phyloP scores from a whole-genome alignment of 805 yeast genomes.

The Saccharomycodes ludwigii region DNA sequence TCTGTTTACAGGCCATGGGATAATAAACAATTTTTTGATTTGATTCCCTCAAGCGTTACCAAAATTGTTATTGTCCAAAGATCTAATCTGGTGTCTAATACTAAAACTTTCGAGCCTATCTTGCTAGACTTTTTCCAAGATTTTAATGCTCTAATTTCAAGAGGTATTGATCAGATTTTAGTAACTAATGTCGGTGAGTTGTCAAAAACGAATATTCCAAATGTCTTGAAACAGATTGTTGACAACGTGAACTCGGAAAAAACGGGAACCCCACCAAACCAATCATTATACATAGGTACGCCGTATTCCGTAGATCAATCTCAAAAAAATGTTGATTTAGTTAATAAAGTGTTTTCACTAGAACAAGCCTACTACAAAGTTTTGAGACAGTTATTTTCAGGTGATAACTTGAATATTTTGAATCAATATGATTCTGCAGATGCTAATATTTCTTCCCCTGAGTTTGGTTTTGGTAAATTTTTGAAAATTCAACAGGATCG shows the following conservation, averaged over 20 bases:
- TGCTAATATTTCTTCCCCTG: slow-evolving; percentile 53
- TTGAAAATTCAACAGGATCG: slow-evolving; percentile 44
- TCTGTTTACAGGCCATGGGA: slow-evolving; percentile 68
- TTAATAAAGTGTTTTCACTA: slow-evolving; percentile 36
- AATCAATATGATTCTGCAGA: slow-evolving; percentile 37
- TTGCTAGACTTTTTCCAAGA: slow-evolving; percentile 65
- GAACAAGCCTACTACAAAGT: slow-evolving; percentile 73
- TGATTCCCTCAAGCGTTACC: slow-evolving; percentile 42
- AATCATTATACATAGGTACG: slow-evolving; percentile 48
- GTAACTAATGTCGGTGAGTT: slow-evolving; percentile 34
- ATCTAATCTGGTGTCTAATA: slow-evolving; percentile 19
- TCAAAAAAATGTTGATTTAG: slow-evolving; percentile 6
- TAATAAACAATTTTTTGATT: slow-evolving; percentile 33
- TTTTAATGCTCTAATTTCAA: slow-evolving; percentile 31
- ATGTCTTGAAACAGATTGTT: slow-evolving; percentile 35
- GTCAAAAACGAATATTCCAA: slow-evolving; percentile 15
- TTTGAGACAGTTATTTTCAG: slow-evolving; percentile 49
- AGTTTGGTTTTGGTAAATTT: slow-evolving; percentile 75
- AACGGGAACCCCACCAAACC: no score
- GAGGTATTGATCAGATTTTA: slow-evolving; percentile 38
- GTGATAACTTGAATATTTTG: slow-evolving; percentile 41
- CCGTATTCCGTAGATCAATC: slow-evolving; percentile 6
- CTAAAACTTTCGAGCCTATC: slow-evolving; percentile 51
- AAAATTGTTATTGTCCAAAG: slow-evolving; percentile 61
- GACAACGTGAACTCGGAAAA: slow-evolving; percentile 36